Base-by-base conservation (phyloP, 495 filamentous ascomycete genomes). In the Neurospora sp. region DNA sequence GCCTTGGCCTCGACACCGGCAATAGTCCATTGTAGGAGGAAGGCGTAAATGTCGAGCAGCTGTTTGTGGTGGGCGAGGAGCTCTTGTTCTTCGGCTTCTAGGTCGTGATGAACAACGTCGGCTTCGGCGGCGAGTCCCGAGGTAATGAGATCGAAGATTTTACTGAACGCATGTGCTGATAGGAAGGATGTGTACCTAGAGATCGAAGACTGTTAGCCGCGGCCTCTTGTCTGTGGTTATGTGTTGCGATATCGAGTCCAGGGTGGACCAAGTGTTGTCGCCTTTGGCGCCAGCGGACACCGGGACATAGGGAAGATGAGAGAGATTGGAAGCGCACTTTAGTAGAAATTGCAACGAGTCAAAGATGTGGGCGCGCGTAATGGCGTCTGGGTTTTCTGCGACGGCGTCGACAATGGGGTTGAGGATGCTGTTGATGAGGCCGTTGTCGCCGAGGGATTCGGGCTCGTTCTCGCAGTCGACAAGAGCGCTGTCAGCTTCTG, bases 381-480 rank as follows among this genome's bases (percentile, higher is more conserved):
- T 90, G 71, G 91, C 91, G 78, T 97, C 96, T 38, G 95, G 94
- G 77, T 91, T 95, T 76, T 93, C 93, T 22, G 96, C 95, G 18
- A 99, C 89, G 1, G 92, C 91, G 83, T 99, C 96, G 69, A 97
- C 91, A 71, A 99, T 97, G 12, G 93, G 91, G 77, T 99, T 97
- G 74, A 98, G 84, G 8, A 94, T 89, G 76, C 85, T 88, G 82
- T 97, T 97, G 77, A 98, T 88, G 70, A 97, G 79, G 61, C 89
- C 87, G 18, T 85, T 84, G 76, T 87, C 88, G 37, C 91, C 91
- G 72, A 98, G 87, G 42, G 92, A 89, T 77, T 98, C 94, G 16
- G 93, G 93, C 75, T 97, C 95, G 72, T 89, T 89, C 82, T 98
- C 96, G 86, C 94, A 96, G 74, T 98, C 96, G 71, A 94, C 83